phyloP scores from a whole-genome alignment of 192 early-diverging fungal genomes.

The Linnemannia zychae region DNA sequence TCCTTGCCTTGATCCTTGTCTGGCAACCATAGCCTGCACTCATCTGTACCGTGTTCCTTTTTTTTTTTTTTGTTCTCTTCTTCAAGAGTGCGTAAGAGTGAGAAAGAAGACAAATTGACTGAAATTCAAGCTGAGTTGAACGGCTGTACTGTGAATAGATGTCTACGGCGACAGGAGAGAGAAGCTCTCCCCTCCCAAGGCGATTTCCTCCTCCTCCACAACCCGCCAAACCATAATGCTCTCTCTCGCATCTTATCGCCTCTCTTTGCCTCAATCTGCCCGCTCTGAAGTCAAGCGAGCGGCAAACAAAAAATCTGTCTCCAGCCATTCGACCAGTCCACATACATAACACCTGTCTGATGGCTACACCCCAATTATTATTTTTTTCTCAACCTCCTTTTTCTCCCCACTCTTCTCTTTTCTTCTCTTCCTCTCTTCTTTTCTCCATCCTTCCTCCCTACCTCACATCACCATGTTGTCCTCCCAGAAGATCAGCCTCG shows the following conservation, averaged over 20 bases:
- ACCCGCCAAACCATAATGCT: constrained; percentile 1
- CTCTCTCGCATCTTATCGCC: neutral
- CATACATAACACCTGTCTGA: too few species aligned
- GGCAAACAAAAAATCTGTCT: neutral
- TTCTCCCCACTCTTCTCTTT: constrained; percentile 1
- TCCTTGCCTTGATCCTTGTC: neutral
- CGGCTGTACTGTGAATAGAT: too few species aligned
- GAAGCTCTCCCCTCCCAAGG: neutral
- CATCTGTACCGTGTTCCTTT: too few species aligned
- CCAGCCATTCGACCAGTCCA: neutral
- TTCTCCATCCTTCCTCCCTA: neutral
- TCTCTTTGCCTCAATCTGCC: neutral
- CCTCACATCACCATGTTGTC: constrained; percentile 28
- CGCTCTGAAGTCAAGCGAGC: constrained; percentile 8
- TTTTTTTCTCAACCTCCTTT: neutral
- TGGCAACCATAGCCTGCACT: neutral
- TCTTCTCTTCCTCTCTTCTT: neutral
- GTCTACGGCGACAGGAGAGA: too few species aligned
- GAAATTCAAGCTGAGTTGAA: too few species aligned
- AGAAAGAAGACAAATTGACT: too few species aligned
- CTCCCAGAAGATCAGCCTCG: constrained; percentile 53
- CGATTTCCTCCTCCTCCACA: constrained; percentile 11
- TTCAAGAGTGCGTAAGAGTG: too few species aligned
- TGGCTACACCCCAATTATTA: neutral
- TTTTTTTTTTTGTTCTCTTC: neutral